phyloP scores from a whole-genome alignment of 1,139 yeast species.

The Pichia sp. region DNA sequence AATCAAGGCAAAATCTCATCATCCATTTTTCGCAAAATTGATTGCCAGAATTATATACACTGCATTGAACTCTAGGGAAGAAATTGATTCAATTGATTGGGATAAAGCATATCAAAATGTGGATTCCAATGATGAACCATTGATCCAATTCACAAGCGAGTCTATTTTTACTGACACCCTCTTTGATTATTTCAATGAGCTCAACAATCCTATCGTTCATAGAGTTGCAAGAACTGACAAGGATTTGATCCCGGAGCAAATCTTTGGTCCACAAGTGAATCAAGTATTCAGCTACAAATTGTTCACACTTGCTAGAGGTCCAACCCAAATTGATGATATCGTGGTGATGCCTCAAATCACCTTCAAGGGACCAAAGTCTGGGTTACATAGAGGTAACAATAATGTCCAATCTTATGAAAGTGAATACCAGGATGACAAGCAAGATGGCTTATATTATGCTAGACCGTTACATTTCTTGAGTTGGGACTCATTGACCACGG shows the following conservation, averaged over 20 bases:
- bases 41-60: constrained; percentile 23
- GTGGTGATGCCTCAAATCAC: constrained; percentile 40
- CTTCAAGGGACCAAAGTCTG: constrained; percentile 17
- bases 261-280: constrained; percentile 22
- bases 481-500: constrained; percentile 14
- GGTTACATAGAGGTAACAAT: constrained; percentile 11
- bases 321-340: constrained; percentile 70
- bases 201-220: constrained; percentile 56
- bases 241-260: constrained; percentile 17
- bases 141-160: constrained; percentile 69
- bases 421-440: constrained; percentile 22
- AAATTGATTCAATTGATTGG: constrained; percentile 34
- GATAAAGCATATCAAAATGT: constrained; percentile 50
- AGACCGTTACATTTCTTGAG: constrained; percentile 20
- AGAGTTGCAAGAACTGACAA: constrained; percentile 49
- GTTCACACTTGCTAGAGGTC: constrained; percentile 63
- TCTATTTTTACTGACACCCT: constrained; percentile 73
- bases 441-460: constrained; percentile 21
- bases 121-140: constrained; percentile 42
- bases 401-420: constrained; percentile 11
- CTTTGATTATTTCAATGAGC: constrained; percentile 58
- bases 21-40: constrained; percentile 25
- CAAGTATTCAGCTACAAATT: constrained; percentile 40
- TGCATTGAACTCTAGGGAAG: constrained; percentile 21
- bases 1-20: constrained; percentile 28